Evolutionary conservation across 2,329 filamentous ascomycete genomes (phyloP), one percentile per base, ranked within the genome.

Genomic region (Magnaporthiopsis rhizophila): DNA sequence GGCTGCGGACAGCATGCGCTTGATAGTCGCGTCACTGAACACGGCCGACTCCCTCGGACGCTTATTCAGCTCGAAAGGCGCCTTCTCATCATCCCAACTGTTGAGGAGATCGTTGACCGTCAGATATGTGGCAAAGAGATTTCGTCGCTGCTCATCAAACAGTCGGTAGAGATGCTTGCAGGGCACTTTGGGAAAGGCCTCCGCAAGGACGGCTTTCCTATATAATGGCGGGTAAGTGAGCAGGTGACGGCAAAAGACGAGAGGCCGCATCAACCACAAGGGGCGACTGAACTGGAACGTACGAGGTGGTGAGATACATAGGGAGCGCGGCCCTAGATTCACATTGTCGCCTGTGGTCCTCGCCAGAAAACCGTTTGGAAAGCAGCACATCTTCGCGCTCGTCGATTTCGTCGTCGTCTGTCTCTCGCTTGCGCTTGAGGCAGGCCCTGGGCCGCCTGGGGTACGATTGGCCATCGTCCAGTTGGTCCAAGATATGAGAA

Each of bases 361-460:
- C 69, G 11, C 69, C 66, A 53, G 68, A 64, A 59, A 68, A 72
- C 24, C 64, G 65, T 50, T 63, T 67, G n/a, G 65, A 64, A 28
- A 68, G 65, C 3, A 65, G 63, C 13, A 15, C 32, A 0, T 57
- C 64, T 12, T 70, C 30, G 30, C 30, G 30, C 6, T 30, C 63
- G 0, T 64, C 62, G 2, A 68, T 67, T 0, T 67, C 69, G 1
- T 69, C 67, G 0, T 69, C 66, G 21, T 67, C 24, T 36, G 62
- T 32, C 15, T 32, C 56, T 21, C 77, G 74, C 68, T 83, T 83
- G 15, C 81, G 73, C 69, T 83, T 83, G 32, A 69, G 68, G 2
- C 64, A 69, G 15, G 58, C 26, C 13, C 56, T 67, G 5, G 67
- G 59, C 13, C 66, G 69, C 62, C 68, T 73, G 3, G 76, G 77